Base-by-base conservation (phyloP, 345 rosid genomes). In the Gossypium raimondii region DNA sequence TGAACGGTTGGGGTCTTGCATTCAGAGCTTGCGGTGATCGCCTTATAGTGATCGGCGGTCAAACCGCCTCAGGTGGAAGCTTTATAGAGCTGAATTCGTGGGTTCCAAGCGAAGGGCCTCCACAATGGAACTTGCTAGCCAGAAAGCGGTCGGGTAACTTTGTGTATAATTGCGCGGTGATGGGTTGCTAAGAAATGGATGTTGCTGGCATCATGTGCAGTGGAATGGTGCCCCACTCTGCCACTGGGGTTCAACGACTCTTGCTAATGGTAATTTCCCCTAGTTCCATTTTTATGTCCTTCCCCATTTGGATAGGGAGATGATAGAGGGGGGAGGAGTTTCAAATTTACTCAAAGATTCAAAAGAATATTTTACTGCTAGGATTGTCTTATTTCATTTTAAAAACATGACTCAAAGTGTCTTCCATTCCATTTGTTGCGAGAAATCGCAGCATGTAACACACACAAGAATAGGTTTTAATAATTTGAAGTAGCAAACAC, bases 1-100 rank as follows among this genome's bases (percentile, higher is more conserved):
- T 92, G 86, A 89, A 94, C 53, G 98, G 98, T 27, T 94, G 98
- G 98, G 98, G 98, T 18, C 87, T 94, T 60, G 98, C 98, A 20
- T 94, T 94, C 63, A 83, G 97, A 86, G 96, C 97, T 4, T 92
- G 96, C 47, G 98, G 98, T 58, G 94, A 90, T 72, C 78, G 85
- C 74, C 86, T 93, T 48, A 86, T 94, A 16, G 98, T 94, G 53
- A 89, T 94, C 8, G 93, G 98, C 61, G 98, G 97, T 71, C 94
- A 97, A 0, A 87, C 82, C 82, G 52, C 84, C 24, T 74, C 83
- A 0, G 97, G 92, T 43, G 94, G 82, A 82, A 92, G 97, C 65
- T 89, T 83, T 72, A 92, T 92, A 75, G 98, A 93, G 87, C 82
- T 93, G 66, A 93, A 92, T 67, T 83, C 92, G 0, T 93, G 98